Percentiles rank a stretch among this genome's conserved stretches.
Conservation (phyloP, 805 yeast species). For the Ogataea sp. region DNA sequence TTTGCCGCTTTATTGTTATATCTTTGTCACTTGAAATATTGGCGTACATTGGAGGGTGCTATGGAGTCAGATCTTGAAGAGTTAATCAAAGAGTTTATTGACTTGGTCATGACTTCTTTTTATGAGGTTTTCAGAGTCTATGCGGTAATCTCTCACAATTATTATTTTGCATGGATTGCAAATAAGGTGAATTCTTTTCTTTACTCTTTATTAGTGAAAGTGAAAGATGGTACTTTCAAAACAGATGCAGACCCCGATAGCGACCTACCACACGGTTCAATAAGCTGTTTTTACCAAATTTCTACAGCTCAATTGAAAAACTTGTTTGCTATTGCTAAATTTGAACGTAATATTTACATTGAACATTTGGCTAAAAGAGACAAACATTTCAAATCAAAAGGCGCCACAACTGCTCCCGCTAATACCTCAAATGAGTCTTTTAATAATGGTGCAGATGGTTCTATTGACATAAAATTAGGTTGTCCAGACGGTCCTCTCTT, state of each 20-base stretch:
- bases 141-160: conserved; percentile 8
- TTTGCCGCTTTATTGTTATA: conserved; percentile 3
- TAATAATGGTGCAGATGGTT: too few relatives aligned
- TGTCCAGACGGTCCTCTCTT: too few relatives aligned
- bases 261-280: conserved; percentile 1
- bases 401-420: too few relatives aligned
- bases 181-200: conserved; percentile 11
- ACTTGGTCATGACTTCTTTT: neutral
- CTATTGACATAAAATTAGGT: too few relatives aligned
- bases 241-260: conserved; percentile 4
- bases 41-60: conserved; percentile 5
- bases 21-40: conserved; percentile 9
- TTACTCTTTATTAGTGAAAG: conserved; percentile 1
- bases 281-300: conserved; percentile 2
- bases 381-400: neutral
- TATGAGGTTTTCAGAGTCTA: conserved; percentile 1
- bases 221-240: conserved; percentile 4
- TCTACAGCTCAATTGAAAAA: conserved; percentile 5
- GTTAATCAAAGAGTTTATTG: neutral
- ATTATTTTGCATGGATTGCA: conserved; percentile 16
- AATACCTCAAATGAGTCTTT: too few relatives aligned
- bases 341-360: neutral
- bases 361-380: neutral
- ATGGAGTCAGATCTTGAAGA: conserved; percentile 4
- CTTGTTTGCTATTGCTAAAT: neutral